A percentile compares a stretch with the other conserved stretches of the same genome.
Evolutionary conservation across 2,329 filamentous ascomycete species (phyloP).

Genomic region (Sporothrix sp.): DNA sequence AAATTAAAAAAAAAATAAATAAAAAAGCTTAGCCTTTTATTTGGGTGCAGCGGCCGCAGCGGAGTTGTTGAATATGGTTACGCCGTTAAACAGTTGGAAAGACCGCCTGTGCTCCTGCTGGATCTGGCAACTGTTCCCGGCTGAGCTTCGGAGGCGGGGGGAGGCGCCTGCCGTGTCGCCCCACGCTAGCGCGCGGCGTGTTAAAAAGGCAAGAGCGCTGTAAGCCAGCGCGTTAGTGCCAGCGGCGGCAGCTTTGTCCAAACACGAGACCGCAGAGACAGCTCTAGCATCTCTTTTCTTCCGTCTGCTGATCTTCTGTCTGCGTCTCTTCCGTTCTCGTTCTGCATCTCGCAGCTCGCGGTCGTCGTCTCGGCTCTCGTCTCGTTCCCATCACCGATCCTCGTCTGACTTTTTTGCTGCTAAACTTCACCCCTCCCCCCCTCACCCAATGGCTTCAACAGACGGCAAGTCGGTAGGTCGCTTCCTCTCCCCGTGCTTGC

Average conservation of each 20-base stretch:
- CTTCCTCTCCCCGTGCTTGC: neutral
- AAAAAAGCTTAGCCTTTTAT: neutral
- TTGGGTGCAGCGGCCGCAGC: neutral
- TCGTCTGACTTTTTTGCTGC: neutral
- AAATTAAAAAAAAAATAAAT: neutral
- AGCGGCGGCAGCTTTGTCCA: no score
- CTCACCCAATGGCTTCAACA: slow-evolving; percentile 18
- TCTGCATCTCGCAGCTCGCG: no score
- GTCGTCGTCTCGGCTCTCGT: no score
- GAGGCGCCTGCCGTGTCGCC: no score
- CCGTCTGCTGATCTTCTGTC: no score
- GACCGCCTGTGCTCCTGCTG: neutral
- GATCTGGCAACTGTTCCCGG: slow-evolving; percentile 3
- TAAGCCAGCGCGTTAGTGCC: no score
- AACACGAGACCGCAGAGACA: no score
- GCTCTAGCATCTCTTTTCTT: no score
- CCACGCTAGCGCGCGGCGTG: no score
- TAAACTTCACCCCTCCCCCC: neutral
- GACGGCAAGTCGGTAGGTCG: slow-evolving; percentile 24
- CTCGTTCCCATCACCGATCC: neutral
- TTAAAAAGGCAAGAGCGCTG: no score
- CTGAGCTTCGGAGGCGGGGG: neutral
- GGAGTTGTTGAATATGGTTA: slow-evolving; percentile 2
- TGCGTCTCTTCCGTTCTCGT: no score
- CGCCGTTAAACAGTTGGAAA: no score